Base-by-base conservation (phyloP, 805 yeast species). In the Aciculoconidium aculeatum region DNA sequence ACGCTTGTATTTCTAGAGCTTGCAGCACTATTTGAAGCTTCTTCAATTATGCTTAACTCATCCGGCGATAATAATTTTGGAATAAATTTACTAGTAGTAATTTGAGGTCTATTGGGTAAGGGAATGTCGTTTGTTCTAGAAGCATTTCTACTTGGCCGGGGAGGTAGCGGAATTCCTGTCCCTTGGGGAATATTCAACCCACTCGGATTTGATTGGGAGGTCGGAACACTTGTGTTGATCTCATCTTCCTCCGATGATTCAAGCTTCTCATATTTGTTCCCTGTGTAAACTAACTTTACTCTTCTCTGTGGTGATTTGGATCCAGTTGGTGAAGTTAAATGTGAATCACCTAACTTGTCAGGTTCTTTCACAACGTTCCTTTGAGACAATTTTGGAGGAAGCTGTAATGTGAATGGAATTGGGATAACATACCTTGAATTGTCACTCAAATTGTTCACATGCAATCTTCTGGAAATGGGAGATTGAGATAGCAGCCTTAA, bases 41-140 rank as follows among this genome's bases (percentile, higher is more conserved):
- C 70, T 38, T 64, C 68, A 11, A 65, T 64, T 23, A 63, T 53
- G 39, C 70, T 65, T 28, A 65, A 51, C 25, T 54, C 66, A 37
- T 63, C 68, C 11, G 39, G 45, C 1, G 54, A 48, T 28, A 49
- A 30, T 1, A 39, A 17, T 11, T 42, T 42, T 7, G 47, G 36
- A n/a, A 8, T 23, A 24, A 27, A 27, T 14, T 27, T 27, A 17
- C n/a, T n/a, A n/a, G n/a, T n/a, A n/a, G n/a, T n/a, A n/a, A n/a
- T n/a, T 13, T 15, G 21, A 16, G 13, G 4, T 22, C 31, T 28
- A 11, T 20, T 22, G 12, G 23, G 30, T 15, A 15, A 15, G 14
- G 16, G 17, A 25, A 25, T 15, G 24, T 15, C 23, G 15, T 4
- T 15, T 21, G 18, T 11, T n/a, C 16, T 6, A 12, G 16, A 6